Conservation (phyloP, 257 asterid genomes). For the Capsicum rhomboideum region DNA sequence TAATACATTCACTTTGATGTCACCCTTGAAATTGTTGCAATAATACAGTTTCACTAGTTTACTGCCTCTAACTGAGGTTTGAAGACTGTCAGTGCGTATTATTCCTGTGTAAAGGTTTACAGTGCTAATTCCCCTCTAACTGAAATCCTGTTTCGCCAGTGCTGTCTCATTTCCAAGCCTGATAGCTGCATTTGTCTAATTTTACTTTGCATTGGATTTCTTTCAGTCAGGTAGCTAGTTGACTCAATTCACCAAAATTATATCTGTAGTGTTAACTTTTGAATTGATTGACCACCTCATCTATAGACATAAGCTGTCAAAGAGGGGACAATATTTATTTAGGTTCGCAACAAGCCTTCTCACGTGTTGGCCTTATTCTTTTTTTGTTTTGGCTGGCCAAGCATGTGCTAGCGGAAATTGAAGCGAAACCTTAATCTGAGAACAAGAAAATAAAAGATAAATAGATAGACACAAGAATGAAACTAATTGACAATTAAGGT, state of each 20-base stretch:
- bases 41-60: neutral
- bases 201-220: neutral
- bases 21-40: neutral
- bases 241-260: neutral
- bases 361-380: neutral
- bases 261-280: neutral
- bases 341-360: neutral
- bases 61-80: neutral
- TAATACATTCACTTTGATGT: neutral
- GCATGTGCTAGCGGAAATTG: neutral
- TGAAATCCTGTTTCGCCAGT: neutral
- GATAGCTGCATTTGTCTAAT: neutral
- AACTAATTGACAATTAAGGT: too few relatives aligned
- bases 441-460: too few relatives aligned
- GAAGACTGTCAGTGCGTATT: neutral
- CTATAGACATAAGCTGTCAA: neutral
- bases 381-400: neutral
- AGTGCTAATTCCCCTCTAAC: neutral
- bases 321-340: neutral
- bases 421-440: too few relatives aligned
- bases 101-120: neutral
- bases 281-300: neutral
- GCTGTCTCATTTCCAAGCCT: neutral
- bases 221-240: neutral
- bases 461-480: too few relatives aligned